Conservation (phyloP, 495 filamentous ascomycete species). For the Penicillium roqueforti region DNA sequence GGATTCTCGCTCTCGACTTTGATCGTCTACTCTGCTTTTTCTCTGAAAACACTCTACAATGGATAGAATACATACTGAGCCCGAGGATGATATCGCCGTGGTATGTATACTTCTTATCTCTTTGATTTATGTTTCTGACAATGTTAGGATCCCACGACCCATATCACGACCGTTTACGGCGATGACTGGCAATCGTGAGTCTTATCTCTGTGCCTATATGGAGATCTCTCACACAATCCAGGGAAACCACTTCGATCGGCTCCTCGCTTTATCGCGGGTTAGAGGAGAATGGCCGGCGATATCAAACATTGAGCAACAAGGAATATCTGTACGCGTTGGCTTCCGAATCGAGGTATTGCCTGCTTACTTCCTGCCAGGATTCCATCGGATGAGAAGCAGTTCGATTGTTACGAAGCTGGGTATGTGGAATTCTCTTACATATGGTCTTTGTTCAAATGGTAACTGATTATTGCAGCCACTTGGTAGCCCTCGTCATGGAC, state of each 20-base stretch:
- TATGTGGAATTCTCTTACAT: not conserved
- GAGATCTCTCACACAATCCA: not conserved
- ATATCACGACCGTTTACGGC: not conserved
- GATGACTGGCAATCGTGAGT: slow-evolving; percentile 17
- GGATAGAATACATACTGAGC: not conserved
- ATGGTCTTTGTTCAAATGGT: not conserved
- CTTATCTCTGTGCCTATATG: not conserved
- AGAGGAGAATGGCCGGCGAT: slow-evolving; percentile 22
- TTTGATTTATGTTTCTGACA: not conserved
- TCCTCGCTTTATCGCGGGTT: slow-evolving; percentile 19
- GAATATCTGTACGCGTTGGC: slow-evolving; percentile 8
- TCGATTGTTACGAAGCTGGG: slow-evolving; percentile 24
- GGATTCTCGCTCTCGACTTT: not conserved
- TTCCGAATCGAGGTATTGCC: not conserved
- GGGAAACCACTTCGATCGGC: slow-evolving; percentile 20
- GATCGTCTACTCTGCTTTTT: not conserved
- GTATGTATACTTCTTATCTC: not conserved
- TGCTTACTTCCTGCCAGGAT: not conserved
- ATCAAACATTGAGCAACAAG: slow-evolving; percentile 13
- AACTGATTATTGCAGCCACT: slow-evolving; percentile 10
- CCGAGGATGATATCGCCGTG: not conserved
- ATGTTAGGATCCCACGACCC: slow-evolving; percentile 2
- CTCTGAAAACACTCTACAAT: not conserved
- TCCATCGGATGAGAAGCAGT: slow-evolving; percentile 25
- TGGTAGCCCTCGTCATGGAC: slow-evolving; percentile 16